phyloP scores from a whole-genome alignment of 306 rosid species.

The Cyamopsis tetragonoloba region DNA sequence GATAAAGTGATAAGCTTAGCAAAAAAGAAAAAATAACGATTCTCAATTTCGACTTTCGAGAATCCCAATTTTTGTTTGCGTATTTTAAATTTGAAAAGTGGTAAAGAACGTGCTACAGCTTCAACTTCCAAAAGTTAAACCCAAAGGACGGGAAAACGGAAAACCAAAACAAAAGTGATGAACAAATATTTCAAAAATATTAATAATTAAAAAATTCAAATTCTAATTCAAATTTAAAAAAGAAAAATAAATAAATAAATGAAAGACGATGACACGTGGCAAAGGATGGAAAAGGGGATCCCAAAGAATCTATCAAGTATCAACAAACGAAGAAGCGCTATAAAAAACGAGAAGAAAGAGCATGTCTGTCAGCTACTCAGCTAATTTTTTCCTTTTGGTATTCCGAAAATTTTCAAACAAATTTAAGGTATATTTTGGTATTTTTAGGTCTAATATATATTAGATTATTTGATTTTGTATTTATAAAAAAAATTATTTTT shows the following conservation, averaged over 20 bases:
- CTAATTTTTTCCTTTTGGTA: too few species aligned
- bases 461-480: too few species aligned
- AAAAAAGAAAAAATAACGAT: neutral
- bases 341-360: neutral
- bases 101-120: neutral
- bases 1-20: too few species aligned
- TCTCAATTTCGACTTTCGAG: neutral
- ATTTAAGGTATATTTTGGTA: too few species aligned
- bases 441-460: too few species aligned
- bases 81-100: neutral
- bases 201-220: too few species aligned
- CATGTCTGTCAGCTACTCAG: neutral
- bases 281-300: neutral
- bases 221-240: too few species aligned
- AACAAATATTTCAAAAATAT: too few species aligned
- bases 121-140: too few species aligned
- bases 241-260: neutral
- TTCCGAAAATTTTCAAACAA: neutral
- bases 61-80: neutral
- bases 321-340: neutral
- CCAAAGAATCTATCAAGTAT: neutral
- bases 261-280: neutral
- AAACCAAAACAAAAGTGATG: neutral
- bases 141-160: too few species aligned
- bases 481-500: too few species aligned